A percentile compares a stretch with the other conserved stretches of the same genome.
Conservation (phyloP, 768 basidiomycete species). For the Boletus tylopilopsis region DNA sequence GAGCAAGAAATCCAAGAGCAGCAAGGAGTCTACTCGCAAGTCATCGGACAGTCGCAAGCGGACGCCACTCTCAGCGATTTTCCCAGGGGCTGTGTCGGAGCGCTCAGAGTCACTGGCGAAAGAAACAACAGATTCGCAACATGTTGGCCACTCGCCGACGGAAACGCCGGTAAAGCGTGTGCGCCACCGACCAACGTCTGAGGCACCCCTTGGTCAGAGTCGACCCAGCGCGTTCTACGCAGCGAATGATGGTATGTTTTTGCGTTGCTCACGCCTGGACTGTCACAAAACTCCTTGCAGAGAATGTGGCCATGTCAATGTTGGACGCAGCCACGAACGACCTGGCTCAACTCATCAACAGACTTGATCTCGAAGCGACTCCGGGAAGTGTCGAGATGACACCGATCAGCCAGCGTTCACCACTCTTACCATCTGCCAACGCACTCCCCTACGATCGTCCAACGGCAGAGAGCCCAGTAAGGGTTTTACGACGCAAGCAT, state of each 20-base stretch:
- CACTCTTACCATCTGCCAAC: constrained; percentile 21
- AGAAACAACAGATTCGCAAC: no score
- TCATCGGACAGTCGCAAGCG: constrained; percentile 51
- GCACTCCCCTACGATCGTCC: constrained; percentile 30
- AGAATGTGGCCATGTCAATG: constrained; percentile 57
- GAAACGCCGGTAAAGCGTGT: constrained; percentile 39
- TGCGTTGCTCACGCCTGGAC: not conserved
- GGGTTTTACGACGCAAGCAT: constrained; percentile 32
- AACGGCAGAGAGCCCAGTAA: constrained; percentile 36
- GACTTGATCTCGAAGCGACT: constrained; percentile 79
- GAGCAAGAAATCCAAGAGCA: constrained; percentile 27
- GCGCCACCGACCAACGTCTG: constrained; percentile 58
- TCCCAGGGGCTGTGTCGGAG: constrained; percentile 40
- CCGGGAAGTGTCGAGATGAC: constrained; percentile 52
- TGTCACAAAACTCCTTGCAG: constrained; percentile 6
- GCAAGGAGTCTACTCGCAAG: constrained; percentile 37
- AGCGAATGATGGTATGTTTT: constrained; percentile 42
- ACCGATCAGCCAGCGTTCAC: constrained; percentile 33
- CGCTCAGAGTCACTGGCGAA: no score
- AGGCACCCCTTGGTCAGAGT: constrained; percentile 50
- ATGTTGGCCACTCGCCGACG: not conserved
- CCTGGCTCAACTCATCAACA: constrained; percentile 71
- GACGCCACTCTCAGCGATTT: constrained; percentile 55
- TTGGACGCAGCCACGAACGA: constrained; percentile 81
- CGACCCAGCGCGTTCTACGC: constrained; percentile 49